Base-by-base conservation (phyloP, 306 rosid species). In the Glycyrrhiza uralensis region DNA sequence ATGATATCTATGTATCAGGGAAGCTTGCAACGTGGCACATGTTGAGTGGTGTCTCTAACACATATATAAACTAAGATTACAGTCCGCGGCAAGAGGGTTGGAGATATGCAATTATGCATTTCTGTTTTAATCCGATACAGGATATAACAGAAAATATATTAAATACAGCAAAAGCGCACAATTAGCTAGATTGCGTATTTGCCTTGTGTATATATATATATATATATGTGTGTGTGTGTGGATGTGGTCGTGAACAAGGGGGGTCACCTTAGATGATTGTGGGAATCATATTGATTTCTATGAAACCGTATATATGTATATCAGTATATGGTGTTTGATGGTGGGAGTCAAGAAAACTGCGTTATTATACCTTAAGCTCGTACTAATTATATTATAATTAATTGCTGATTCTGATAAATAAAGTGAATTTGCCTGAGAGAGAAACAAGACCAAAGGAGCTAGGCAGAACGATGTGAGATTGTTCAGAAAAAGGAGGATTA, bases 41-140 rank as follows among this genome's bases (percentile, higher is more conserved):
- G 80, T 41, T 68, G n/a, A n/a, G n/a, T n/a, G n/a, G 72, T 74
- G 84, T 80, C 80, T 61, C 49, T 49, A 45, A 71, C 59, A n/a
- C n/a, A n/a, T n/a, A n/a, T n/a, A n/a, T n/a, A n/a, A n/a, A n/a
- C n/a, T n/a, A 42, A 74, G 14, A 58, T 3, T 28, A 3, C 29
- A 38, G 33, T 7, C 56, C 35, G 15, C 23, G 62, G 23, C 36
- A 17, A 72, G 64, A 28, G 24, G 28, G 60, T 9, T 13, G 11
- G 66, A 77, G 64, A 7, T 51, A 69, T 69, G 15, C 4, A 68
- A 57, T 57, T 32, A 78, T 42, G 51, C 46, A 38, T 41, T 62
- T 51, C 19, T 30, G 51, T 35, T 63, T 64, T 29, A 6, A 74
- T 47, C 71, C 32, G 11, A 79, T 28, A 23, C 71, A 66, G 7